These are phyloP conservation scores for Lizonia empirigonia DNA, from an alignment of 2,329 filamentous ascomycete species.

Conservation along the genomic window DNA sequence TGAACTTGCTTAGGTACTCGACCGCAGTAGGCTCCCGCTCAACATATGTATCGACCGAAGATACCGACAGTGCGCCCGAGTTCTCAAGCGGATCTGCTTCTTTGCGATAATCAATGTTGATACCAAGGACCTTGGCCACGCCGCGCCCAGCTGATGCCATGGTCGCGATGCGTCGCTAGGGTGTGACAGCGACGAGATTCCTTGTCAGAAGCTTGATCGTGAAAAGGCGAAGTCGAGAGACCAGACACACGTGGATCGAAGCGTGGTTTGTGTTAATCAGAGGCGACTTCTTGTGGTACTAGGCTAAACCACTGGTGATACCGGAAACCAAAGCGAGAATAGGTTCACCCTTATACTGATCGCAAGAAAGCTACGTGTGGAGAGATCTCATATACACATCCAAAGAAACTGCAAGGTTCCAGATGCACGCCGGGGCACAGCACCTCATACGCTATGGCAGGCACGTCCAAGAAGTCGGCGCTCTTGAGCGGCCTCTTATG, in stretches of 20 bases:
- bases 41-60: slow-evolving; percentile 68
- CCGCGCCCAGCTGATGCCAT: slow-evolving; percentile 68
- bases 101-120: slow-evolving; percentile 75
- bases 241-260: background rate
- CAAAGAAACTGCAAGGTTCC: slow-evolving; percentile 24
- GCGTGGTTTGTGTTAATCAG: background rate
- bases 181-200: slow-evolving; percentile 46
- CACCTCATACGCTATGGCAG: slow-evolving; percentile 26
- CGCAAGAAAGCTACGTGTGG: slow-evolving; percentile 8
- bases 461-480: slow-evolving; percentile 21
- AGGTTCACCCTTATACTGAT: slow-evolving; percentile 11
- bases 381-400: slow-evolving; percentile 12
- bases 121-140: slow-evolving; percentile 79
- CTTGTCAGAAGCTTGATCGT: slow-evolving; percentile 18
- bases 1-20: slow-evolving; percentile 72
- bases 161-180: slow-evolving; percentile 14
- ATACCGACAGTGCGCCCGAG: slow-evolving; percentile 75
- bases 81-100: slow-evolving; percentile 62
- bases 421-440: slow-evolving; percentile 24
- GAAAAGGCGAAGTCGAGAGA: background rate
- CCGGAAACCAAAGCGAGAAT: slow-evolving; percentile 1
- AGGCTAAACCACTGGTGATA: background rate
- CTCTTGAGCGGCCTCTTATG: slow-evolving; percentile 17
- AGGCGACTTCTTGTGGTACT: background rate
- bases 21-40: slow-evolving; percentile 77